A percentile compares a stretch with the other conserved stretches of the same genome.
Evolutionary conservation across 495 filamentous ascomycete genomes (phyloP).

Genomic region (Podospora conica): DNA sequence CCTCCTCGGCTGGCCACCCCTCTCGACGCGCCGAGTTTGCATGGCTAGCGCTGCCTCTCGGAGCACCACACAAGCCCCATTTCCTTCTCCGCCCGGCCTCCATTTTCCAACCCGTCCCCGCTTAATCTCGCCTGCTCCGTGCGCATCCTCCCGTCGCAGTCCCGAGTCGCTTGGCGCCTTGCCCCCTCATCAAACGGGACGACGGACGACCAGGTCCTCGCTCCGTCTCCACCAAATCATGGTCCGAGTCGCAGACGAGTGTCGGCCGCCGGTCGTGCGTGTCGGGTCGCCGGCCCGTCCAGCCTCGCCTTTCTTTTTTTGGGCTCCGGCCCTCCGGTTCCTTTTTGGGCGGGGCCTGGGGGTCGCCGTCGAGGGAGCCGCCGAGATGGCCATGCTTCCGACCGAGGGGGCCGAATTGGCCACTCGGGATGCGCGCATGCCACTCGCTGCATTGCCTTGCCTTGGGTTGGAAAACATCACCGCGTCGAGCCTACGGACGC

Average conservation of each 20-base stretch:
- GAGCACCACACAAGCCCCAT: conserved; percentile 23
- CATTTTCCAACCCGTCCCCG: conserved; percentile 26
- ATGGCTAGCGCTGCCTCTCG: conserved; percentile 21
- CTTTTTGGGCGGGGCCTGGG: background rate
- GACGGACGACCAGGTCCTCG: conserved; percentile 4
- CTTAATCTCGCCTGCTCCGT: conserved; percentile 27
- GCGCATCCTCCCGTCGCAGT: conserved; percentile 23
- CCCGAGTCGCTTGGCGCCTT: conserved; percentile 20
- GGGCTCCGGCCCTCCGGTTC: background rate
- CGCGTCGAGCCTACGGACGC: background rate
- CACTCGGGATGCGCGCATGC: background rate
- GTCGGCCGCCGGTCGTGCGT: background rate
- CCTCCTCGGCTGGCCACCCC: conserved; percentile 8
- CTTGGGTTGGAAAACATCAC: background rate
- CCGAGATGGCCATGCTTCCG: background rate
- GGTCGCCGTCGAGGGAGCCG: background rate
- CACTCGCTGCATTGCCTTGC: background rate
- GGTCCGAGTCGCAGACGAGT: background rate
- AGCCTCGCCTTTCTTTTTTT: background rate
- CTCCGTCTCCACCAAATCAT: conserved; percentile 15
- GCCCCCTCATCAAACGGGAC: conserved; percentile 17
- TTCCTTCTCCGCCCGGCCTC: conserved; percentile 29
- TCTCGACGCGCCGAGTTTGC: conserved; percentile 16
- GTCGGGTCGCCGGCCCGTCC: background rate
- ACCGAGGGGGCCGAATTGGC: background rate